Evolutionary conservation across 495 filamentous ascomycete species (phyloP), one percentile per base, ranked within the genome.

Genomic region (Xylaria telfairii): DNA sequence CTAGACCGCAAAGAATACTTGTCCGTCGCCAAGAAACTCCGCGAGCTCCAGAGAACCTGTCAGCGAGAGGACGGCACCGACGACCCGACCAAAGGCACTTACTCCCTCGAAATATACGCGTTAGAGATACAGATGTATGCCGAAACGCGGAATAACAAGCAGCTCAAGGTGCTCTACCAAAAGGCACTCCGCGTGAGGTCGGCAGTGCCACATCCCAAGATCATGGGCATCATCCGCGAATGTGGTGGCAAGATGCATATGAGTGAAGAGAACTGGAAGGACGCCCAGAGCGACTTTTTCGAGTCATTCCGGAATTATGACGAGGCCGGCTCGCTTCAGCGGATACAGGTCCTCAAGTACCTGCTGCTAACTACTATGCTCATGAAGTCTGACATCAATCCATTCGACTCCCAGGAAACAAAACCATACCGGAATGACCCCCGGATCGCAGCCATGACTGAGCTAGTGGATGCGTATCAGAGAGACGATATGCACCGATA

Each of bases 161-260:
- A 96, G 71, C 84, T 99, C 60, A 99, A 99, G 84, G 88, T 90
- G 3, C 86, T 99, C 4, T 99, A 98, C 80, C 90, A 97, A 75
- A 90, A 92, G 62, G 95, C 96, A 6, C 87, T 98, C 17, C 91
- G 91, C 61, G 95, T 99, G 26, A 89, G 92, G 63, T 98, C 96
- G 54, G 96, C 96, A 0, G 96, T 99, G 9, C 95, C 96, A 13
- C 96, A 99, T 81, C 96, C 96, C 63, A 97, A 97, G 83, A 97
- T 99, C 76, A 98, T 98, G 93, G 96, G 96, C 41, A 93, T 98
- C 78, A 98, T 99, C 77, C 92, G 96, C 62, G 96, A 99, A 81
- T 98, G 96, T 80, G 96, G 96, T 73, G 96, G 96, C 70, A 99
- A 99, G 84, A 99, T 99, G 96, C 95, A 99, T 81, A 98, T 99